A percentile compares a stretch with the other conserved stretches of the same genome.
phyloP scores from a whole-genome alignment of 2,329 filamentous ascomycete genomes.

The Grosmannia huntii region DNA sequence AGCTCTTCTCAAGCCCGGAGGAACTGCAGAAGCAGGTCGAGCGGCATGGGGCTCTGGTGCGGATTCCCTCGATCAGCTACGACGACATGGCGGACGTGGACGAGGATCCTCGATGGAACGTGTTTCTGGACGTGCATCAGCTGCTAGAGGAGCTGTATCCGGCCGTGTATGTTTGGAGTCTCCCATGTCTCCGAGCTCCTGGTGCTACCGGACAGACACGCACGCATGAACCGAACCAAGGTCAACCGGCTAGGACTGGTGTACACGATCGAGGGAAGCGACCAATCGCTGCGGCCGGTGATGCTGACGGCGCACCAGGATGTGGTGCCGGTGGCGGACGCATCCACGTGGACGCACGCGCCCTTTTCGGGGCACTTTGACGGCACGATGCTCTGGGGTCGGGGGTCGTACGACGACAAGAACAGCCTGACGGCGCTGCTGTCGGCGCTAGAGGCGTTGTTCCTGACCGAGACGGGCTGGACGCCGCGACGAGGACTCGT shows the following conservation, averaged over 20 bases:
- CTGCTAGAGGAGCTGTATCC: constrained; percentile 39
- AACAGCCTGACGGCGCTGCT: constrained; percentile 44
- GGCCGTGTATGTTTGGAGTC: constrained; percentile 24
- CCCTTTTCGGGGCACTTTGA: constrained; percentile 45
- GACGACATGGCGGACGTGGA: constrained; percentile 37
- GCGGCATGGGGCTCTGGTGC: constrained; percentile 7
- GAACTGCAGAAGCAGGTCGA: not conserved
- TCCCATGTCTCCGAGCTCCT: constrained; percentile 7
- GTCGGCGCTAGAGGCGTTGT: constrained; percentile 38
- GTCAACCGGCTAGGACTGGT: constrained; percentile 46
- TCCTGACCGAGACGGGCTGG: constrained; percentile 26
- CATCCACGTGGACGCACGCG: constrained; percentile 44
- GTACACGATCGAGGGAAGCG: constrained; percentile 41
- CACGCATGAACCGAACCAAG: constrained; percentile 15
- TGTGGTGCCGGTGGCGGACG: constrained; percentile 42
- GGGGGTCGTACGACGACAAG: constrained; percentile 49
- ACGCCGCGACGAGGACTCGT: constrained; percentile 40
- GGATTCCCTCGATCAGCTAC: constrained; percentile 17
- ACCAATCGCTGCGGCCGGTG: constrained; percentile 36
- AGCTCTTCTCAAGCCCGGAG: not conserved
- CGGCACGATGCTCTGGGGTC: constrained; percentile 45
- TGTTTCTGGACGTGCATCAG: constrained; percentile 38
- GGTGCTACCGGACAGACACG: constrained; percentile 21
- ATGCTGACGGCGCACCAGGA: constrained; percentile 51
- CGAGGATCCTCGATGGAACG: constrained; percentile 43